Evolutionary conservation across 2,329 filamentous ascomycete species (phyloP), one percentile per base, ranked within the genome.

Genomic region (Fusarium sulawesiense): DNA sequence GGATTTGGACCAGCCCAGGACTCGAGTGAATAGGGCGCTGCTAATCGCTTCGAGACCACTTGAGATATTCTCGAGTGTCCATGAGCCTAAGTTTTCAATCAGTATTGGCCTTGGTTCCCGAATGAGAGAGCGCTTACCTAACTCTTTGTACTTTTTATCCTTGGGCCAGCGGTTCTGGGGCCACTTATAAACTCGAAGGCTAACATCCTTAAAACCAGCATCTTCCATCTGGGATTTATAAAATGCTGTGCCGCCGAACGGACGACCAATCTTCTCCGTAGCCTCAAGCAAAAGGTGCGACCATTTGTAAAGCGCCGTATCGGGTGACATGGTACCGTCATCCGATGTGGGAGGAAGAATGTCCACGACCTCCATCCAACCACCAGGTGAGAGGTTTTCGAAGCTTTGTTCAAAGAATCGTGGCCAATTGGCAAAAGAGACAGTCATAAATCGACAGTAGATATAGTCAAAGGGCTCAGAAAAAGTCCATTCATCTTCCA

Each of bases 201-300:
- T 73, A 0, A 89, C 80, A 60, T 87, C 78, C 42, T 78, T 75
- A 65, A 88, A 88, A 0, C 87, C 87, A 1, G 83, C 84, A 10
- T 83, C 81, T 11, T 76, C 74, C 56, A 88, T 77, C 48, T 80
- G 79, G 18, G 55, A 20, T 41, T 72, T 74, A 5, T 61, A 64
- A 6, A 60, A 50, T 14, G 66, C 58, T 0, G 71, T 74, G 11
- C 66, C 73, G n/a, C 56, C 56, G 10, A 78, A 64, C 2, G 74
- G 71, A 6, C 79, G 73, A 1, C 76, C 76, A 7, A 78, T 55
- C 16, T 73, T 76, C 12, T 45, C 54, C 12, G 72, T 74, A 4
- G 68, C 74, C 21, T 79, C 68, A 1, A 57, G 61, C 12, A 78
- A 68, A 1, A 77, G 59, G 53, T 63, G 62, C 7, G 41, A 68